Evolutionary conservation across 139 green algal species (phyloP).

Genomic region (Micromonas pusilla): DNA sequence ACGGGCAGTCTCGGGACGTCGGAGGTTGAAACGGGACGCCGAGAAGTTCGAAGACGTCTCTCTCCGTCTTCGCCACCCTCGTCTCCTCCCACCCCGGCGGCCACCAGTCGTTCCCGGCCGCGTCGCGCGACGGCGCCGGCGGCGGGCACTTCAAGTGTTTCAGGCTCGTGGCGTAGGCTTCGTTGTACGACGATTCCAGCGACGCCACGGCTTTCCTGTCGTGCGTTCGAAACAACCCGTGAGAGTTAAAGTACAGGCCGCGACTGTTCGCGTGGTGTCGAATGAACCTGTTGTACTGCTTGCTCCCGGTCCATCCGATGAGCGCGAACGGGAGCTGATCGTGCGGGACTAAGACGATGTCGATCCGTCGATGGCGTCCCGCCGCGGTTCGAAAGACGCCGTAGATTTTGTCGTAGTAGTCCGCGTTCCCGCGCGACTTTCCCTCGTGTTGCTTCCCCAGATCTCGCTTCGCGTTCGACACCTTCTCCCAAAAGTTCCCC

Average conservation of each 20-base stretch:
- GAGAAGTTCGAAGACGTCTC: conserved; percentile 46
- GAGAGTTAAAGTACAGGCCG: conserved; percentile 41
- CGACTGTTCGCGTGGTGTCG: conserved; percentile 24
- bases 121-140: conserved; percentile 28
- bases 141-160: too few relatives aligned
- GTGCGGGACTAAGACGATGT: conserved; percentile 39
- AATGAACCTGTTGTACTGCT: conserved; percentile 39
- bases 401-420: conserved; percentile 30
- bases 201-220: too few relatives aligned
- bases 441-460: too few relatives aligned
- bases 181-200: too few relatives aligned
- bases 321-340: conserved; percentile 35
- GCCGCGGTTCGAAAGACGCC: conserved; percentile 30
- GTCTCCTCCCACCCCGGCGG: conserved; percentile 38
- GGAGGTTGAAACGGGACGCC: conserved; percentile 36
- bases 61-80: conserved; percentile 27
- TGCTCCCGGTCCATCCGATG: conserved; percentile 37
- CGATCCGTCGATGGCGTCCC: conserved; percentile 37
- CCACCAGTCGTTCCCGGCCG: conserved; percentile 22
- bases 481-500: too few relatives aligned
- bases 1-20: conserved; percentile 38
- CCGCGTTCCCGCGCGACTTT: not conserved
- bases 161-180: too few relatives aligned
- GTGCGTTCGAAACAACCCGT: conserved; percentile 23
- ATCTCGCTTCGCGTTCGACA: not conserved